These are phyloP conservation scores for Chlorella vulgaris DNA, from an alignment of 139 green algal genomes.

Conservation along the genomic window DNA sequence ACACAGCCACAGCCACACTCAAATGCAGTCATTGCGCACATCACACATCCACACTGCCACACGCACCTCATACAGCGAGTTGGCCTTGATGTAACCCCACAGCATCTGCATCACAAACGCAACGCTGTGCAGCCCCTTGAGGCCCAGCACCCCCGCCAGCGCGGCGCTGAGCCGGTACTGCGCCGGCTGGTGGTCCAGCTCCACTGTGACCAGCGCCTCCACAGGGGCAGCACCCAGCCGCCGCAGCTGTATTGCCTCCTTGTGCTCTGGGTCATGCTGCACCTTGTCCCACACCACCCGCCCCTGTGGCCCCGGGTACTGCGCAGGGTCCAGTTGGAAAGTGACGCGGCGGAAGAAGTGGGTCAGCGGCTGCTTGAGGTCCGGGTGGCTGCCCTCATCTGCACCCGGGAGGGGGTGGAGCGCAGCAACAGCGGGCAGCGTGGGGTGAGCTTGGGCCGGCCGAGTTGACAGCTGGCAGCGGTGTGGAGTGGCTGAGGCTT, in stretches of 20 bases:
- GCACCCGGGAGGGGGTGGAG: background rate
- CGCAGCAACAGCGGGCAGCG: too few species aligned
- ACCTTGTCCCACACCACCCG: slow-evolving; percentile 36
- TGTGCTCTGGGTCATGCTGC: slow-evolving; percentile 33
- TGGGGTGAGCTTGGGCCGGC: too few species aligned
- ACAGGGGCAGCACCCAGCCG: background rate
- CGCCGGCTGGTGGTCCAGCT: slow-evolving; percentile 41
- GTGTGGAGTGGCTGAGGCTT: too few species aligned
- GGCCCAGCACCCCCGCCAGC: slow-evolving; percentile 25
- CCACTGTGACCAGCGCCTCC: slow-evolving; percentile 15
- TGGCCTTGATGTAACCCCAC: slow-evolving; percentile 41
- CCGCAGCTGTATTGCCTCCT: slow-evolving; percentile 29
- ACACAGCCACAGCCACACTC: too few species aligned
- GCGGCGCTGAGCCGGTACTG: slow-evolving; percentile 27
- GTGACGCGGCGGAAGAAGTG: slow-evolving; percentile 33
- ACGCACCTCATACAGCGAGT: slow-evolving; percentile 24
- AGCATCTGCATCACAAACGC: slow-evolving; percentile 33
- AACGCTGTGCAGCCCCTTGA: slow-evolving; percentile 31
- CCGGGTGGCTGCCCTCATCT: slow-evolving; percentile 20
- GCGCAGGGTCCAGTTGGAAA: slow-evolving; percentile 37
- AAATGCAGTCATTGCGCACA: background rate
- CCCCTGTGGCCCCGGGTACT: slow-evolving; percentile 7
- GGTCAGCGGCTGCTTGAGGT: slow-evolving; percentile 34
- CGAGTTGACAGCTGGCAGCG: too few species aligned
- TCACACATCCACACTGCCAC: background rate